phyloP scores from a whole-genome alignment of 2,329 filamentous ascomycete species.

The Chaetomiaceae sp. region DNA sequence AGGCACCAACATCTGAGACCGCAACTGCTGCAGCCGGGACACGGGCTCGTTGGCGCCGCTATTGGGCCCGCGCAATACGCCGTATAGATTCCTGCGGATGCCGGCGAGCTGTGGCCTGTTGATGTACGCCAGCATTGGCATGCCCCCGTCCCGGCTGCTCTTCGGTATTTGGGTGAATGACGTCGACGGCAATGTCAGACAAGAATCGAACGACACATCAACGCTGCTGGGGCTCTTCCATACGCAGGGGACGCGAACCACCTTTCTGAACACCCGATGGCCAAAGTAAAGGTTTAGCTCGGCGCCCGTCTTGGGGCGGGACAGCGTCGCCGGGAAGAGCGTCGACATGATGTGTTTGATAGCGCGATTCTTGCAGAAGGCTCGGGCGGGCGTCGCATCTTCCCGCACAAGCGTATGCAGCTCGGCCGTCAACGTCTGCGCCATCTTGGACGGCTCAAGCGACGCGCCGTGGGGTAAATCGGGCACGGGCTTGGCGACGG shows the following conservation, averaged over 20 bases:
- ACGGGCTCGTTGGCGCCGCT: constrained; percentile 42
- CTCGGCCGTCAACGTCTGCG: constrained; percentile 37
- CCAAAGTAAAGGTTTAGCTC: constrained; percentile 48
- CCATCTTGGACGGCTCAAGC: constrained; percentile 35
- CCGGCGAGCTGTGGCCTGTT: constrained; percentile 40
- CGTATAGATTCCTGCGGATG: constrained; percentile 43
- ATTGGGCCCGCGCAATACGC: constrained; percentile 37
- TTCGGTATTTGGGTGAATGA: constrained; percentile 20
- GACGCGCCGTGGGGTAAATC: constrained; percentile 10
- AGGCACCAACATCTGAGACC: constrained; percentile 43
- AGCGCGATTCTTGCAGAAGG: constrained; percentile 34
- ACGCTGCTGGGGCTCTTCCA: constrained; percentile 35
- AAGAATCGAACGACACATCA: constrained; percentile 29
- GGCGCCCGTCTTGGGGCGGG: constrained; percentile 28
- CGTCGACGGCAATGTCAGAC: constrained; percentile 16
- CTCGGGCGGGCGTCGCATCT: constrained; percentile 26
- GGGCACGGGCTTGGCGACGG: constrained; percentile 38
- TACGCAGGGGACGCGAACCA: constrained; percentile 43
- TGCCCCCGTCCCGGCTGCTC: constrained; percentile 21
- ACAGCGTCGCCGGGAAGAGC: constrained; percentile 35
- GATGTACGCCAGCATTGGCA: constrained; percentile 42
- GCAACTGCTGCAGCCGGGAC: constrained; percentile 39
- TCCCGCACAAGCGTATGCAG: constrained; percentile 35
- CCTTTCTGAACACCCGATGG: constrained; percentile 37
- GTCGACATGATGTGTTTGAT: constrained; percentile 40